Evolutionary conservation across 306 rosid genomes (phyloP).

Genomic region (Luffa aegyptiaca): DNA sequence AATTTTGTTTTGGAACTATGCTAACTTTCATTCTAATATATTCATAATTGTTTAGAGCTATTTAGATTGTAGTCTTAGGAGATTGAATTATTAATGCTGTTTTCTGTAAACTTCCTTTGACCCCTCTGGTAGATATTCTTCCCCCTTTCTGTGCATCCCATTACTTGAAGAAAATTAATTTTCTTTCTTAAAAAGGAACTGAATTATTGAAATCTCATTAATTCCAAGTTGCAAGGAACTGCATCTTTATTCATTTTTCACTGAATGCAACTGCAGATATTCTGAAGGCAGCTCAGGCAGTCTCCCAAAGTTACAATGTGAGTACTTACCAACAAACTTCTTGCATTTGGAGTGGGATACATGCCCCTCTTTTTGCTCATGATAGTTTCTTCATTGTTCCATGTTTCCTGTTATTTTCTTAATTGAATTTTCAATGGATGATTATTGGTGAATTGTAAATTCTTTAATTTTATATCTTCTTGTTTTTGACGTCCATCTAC

Average conservation of each 20-base stretch:
- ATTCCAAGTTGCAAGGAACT: neutral
- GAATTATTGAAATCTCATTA: neutral
- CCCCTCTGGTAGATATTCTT: neutral
- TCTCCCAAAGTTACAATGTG: slow-evolving; percentile 73
- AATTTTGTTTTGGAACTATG: neutral
- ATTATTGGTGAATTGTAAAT: neutral
- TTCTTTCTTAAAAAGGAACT: neutral
- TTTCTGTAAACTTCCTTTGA: neutral
- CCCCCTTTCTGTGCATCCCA: neutral
- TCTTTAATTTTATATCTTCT: neutral
- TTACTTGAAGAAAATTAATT: neutral
- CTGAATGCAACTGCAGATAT: slow-evolving; percentile 53
- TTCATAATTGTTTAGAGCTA: neutral
- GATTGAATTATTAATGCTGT: neutral
- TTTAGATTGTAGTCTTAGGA: neutral
- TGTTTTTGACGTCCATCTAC: neutral
- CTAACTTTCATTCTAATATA: neutral
- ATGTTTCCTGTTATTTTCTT: neutral
- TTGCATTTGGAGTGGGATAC: neutral
- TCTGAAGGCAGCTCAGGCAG: slow-evolving; percentile 62
- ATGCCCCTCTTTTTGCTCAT: neutral
- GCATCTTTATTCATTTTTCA: neutral
- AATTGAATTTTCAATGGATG: neutral
- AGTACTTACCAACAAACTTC: slow-evolving; percentile 20
- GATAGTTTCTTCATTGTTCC: neutral